Conservation (phyloP, 345 rosid genomes). For the Lenwebbia sp. region DNA sequence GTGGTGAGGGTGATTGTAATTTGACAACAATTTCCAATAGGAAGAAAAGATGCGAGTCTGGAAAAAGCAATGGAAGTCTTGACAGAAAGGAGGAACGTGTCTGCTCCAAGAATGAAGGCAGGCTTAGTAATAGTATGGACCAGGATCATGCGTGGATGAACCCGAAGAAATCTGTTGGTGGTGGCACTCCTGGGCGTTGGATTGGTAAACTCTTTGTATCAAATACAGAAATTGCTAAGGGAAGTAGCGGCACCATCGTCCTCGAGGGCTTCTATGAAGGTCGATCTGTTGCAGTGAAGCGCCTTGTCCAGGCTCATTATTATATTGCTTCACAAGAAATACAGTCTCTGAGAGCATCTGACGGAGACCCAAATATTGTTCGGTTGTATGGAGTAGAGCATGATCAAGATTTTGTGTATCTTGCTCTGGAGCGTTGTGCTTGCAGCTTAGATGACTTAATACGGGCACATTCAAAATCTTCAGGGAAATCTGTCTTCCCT, state of each 20-base stretch:
- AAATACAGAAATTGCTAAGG: conserved; percentile 73
- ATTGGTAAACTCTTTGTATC: conserved; percentile 75
- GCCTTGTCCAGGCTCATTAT: conserved; percentile 71
- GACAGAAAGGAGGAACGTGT: conserved; percentile 23
- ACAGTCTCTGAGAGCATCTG: conserved; percentile 85
- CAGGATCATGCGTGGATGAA: conserved; percentile 20
- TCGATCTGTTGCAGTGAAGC: conserved; percentile 87
- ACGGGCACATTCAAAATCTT: conserved; percentile 29
- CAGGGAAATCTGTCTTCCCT: conserved; percentile 7
- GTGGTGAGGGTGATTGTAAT: conserved; percentile 10
- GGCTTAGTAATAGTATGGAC: conserved; percentile 14
- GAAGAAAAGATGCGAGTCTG: conserved; percentile 46
- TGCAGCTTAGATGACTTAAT: conserved; percentile 78
- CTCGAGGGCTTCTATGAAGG: conserved; percentile 89
- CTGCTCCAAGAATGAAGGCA: conserved; percentile 17
- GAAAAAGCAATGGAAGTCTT: conserved; percentile 25
- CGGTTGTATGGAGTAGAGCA: conserved; percentile 88
- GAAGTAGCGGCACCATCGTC: conserved; percentile 81
- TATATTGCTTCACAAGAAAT: conserved; percentile 87
- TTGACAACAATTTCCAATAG: conserved; percentile 33
- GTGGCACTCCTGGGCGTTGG: conserved; percentile 39
- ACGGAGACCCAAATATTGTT: conserved; percentile 75
- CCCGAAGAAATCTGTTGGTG: conserved; percentile 27
- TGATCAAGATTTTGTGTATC: conserved; percentile 87
- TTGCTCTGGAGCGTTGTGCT: conserved; percentile 76